Evolutionary conservation across 2,329 filamentous ascomycete genomes (phyloP).

Genomic region (Orbilia blumenaviensis): DNA sequence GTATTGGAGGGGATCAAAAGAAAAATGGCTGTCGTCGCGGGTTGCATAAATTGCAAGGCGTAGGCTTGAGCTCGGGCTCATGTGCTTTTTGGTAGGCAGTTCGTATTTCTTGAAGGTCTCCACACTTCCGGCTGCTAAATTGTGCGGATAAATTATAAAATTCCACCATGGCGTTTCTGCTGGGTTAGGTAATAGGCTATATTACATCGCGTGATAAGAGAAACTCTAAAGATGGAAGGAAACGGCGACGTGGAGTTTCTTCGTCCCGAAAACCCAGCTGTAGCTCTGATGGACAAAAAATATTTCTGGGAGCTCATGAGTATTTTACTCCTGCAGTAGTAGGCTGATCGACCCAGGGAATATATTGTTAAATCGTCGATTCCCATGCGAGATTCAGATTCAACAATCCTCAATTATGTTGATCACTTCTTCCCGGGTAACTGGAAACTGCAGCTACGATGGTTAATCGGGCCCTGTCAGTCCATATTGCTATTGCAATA

Average conservation of each 20-base stretch:
- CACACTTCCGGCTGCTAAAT: constrained; percentile 45
- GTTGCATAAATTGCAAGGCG: constrained; percentile 22
- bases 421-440: constrained; percentile 21
- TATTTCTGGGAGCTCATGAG: constrained; percentile 2
- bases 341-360: constrained; percentile 1
- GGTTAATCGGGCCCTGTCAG: background rate
- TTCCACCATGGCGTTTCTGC: constrained; percentile 11
- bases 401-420: background rate
- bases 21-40: too few relatives aligned
- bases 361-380: constrained; percentile 28
- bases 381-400: constrained; percentile 45
- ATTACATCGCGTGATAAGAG: constrained; percentile 37
- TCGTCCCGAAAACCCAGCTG: background rate
- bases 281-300: background rate
- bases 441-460: background rate
- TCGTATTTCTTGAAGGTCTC: constrained; percentile 16
- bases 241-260: constrained; percentile 22
- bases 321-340: background rate
- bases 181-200: constrained; percentile 41
- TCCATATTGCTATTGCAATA: background rate
- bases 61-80: constrained; percentile 30
- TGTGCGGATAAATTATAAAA: constrained; percentile 41
- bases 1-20: background rate
- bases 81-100: background rate
- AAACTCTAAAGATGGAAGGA: background rate